A percentile compares a stretch with the other conserved stretches of the same genome.
Conservation (phyloP, 805 yeast species). For the Candida succiphila region DNA sequence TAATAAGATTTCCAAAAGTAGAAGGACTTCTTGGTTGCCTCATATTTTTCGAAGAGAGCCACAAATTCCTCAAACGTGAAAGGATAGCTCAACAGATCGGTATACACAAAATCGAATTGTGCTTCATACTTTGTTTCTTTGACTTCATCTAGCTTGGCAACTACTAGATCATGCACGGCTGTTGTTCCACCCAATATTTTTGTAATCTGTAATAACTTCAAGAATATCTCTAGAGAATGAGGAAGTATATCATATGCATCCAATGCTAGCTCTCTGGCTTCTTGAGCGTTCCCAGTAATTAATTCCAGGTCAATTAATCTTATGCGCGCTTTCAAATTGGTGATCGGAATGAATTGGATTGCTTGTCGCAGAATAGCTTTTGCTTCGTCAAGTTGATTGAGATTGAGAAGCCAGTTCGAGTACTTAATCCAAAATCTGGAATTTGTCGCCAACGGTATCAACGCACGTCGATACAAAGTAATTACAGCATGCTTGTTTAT, state of each 20-base stretch:
- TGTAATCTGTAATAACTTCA: slow-evolving; percentile 34
- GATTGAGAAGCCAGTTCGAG: slow-evolving; percentile 29
- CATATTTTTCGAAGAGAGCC: slow-evolving; percentile 18
- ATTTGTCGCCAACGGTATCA: slow-evolving; percentile 34
- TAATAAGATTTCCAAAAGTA: slow-evolving; percentile 16
- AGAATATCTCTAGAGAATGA: slow-evolving; percentile 26
- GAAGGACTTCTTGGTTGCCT: slow-evolving; percentile 4
- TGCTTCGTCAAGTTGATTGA: slow-evolving; percentile 24
- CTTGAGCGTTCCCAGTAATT: slow-evolving; percentile 22
- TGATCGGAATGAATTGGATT: slow-evolving; percentile 14
- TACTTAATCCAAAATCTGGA: slow-evolving; percentile 40
- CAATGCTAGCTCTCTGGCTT: slow-evolving; percentile 26
- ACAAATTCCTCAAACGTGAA: slow-evolving; percentile 11
- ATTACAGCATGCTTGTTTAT: slow-evolving; percentile 16
- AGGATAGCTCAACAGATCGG: slow-evolving; percentile 20
- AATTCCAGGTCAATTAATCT: slow-evolving; percentile 36
- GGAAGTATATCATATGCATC: slow-evolving; percentile 18
- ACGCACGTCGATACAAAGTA: slow-evolving; percentile 37
- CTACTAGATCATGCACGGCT: slow-evolving; percentile 19
- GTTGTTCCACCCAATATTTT: slow-evolving; percentile 12
- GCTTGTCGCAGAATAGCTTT: slow-evolving; percentile 29
- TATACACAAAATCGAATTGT: slow-evolving; percentile 26
- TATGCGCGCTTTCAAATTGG: slow-evolving; percentile 23
- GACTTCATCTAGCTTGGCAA: slow-evolving; percentile 15
- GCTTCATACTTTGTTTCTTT: slow-evolving; percentile 14